Evolutionary conservation across 2,329 filamentous ascomycete species (phyloP).

Genomic region (Verticillium nubilum): DNA sequence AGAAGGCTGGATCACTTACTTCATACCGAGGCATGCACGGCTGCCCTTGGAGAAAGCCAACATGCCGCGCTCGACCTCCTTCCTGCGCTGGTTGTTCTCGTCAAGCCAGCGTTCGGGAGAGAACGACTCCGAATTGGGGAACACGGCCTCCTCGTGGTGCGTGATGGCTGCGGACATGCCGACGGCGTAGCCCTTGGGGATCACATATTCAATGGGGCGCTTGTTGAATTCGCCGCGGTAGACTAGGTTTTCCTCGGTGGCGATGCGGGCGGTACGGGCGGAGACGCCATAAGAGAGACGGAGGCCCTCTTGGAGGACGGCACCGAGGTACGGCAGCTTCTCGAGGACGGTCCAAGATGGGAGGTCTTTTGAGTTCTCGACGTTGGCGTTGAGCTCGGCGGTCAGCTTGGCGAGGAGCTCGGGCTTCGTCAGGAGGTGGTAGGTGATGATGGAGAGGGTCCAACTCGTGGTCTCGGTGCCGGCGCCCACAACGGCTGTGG

Average conservation of each 20-base stretch:
- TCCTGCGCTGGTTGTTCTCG: conserved; percentile 19
- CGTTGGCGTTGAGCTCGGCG: conserved; percentile 18
- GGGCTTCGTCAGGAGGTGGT: conserved; percentile 26
- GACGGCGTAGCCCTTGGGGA: conserved; percentile 30
- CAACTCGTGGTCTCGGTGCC: conserved; percentile 19
- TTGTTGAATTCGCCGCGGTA: conserved; percentile 19
- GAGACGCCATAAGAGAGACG: conserved; percentile 26
- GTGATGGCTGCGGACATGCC: conserved; percentile 30
- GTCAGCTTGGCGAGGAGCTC: conserved; percentile 20
- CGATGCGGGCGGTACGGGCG: conserved; percentile 18
- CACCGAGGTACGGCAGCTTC: conserved; percentile 28
- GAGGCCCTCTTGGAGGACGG: conserved; percentile 30
- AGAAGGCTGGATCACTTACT: conserved; percentile 14
- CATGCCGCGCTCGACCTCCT: conserved; percentile 28
- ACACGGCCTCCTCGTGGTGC: conserved; percentile 32
- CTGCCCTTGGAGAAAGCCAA: conserved; percentile 35
- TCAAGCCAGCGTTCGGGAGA: conserved; percentile 34
- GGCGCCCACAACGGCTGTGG: conserved; percentile 9
- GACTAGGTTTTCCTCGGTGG: conserved; percentile 23
- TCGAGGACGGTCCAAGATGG: conserved; percentile 24
- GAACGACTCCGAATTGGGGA: conserved; percentile 30
- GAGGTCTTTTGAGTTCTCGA: not conserved
- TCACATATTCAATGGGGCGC: conserved; percentile 19
- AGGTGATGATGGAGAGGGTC: conserved; percentile 27
- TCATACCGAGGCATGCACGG: conserved; percentile 34